Evolutionary conservation across 257 asterid genomes (phyloP), one percentile per base, ranked within the genome.

Genomic region (Catharanthus roseus): DNA sequence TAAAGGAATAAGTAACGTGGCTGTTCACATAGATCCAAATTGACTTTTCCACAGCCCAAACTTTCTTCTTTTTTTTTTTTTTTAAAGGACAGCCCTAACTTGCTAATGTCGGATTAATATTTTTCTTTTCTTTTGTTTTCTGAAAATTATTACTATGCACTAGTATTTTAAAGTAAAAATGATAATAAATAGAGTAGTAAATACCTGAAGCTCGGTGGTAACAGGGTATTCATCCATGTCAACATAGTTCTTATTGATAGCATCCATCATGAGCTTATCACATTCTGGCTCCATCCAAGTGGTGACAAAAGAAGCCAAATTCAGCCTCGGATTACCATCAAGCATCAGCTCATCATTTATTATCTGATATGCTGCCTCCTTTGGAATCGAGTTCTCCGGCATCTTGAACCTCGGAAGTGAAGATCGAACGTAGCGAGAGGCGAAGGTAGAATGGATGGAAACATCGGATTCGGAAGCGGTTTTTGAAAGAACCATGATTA

Each of bases 231-330:
- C 98, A 82, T 92, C 98, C 98, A 92, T 92, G 79, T 92, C 98
- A 10, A 92, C 97, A 38, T 92, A 92, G 64, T 92, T 90, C 45
- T 92, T 92, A 76, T 90, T 92, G 72, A 92, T 79, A 42, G 93
- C 39, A 28, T 71, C 87, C 97, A 92, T 92, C 2, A 90, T 87
- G 0, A 92, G 87, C 81, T 92, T 90, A 29, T 92, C 95, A 56
- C 98, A 92, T 76, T 92, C 98, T 0, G 98, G 98, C 71, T 92
- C 98, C 98, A 92, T 90, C 97, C 97, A 92, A 1, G 98, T 92
- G 3, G 98, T 92, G 24, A 92, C 98, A 36, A 92, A 92, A 0
- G 98, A 92, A 0, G 98, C 98, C 65, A 92, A 72, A 33, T 92
- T 92, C 78, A 92, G 63, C 91, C 98, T 76, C 2, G 98, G 98